These are phyloP conservation scores for Coniosporium apollinis DNA, from an alignment of 495 filamentous ascomycete genomes.

Conservation along the genomic window DNA sequence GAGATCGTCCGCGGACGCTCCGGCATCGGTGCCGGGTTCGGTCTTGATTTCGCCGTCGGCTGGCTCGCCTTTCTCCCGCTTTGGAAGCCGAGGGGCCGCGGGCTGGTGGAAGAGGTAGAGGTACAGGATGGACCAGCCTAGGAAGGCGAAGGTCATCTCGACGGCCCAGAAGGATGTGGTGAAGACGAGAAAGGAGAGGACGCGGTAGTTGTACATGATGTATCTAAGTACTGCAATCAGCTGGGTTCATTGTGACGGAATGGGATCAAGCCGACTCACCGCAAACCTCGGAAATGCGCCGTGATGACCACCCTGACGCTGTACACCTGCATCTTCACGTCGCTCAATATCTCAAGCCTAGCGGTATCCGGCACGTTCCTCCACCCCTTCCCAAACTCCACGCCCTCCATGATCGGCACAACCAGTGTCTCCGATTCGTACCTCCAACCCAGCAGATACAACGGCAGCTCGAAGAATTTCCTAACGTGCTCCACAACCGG, in stretches of 20 bases:
- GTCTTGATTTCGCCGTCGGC: conserved; percentile 13
- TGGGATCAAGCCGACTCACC: conserved; percentile 28
- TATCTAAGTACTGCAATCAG: conserved; percentile 3
- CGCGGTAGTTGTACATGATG: conserved; percentile 64
- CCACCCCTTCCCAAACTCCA: conserved; percentile 42
- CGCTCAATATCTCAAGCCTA: conserved; percentile 39
- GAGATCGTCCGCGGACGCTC: conserved; percentile 19
- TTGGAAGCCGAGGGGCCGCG: conserved; percentile 2
- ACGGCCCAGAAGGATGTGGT: conserved; percentile 55
- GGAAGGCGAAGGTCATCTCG: conserved; percentile 42
- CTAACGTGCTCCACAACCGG: conserved; percentile 36
- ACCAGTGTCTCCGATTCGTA: conserved; percentile 38
- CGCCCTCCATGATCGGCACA: conserved; percentile 53
- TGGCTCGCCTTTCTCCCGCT: conserved; percentile 8
- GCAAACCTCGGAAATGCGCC: conserved; percentile 55
- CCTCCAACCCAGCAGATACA: conserved; percentile 41
- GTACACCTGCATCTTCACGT: conserved; percentile 52
- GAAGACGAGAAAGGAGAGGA: conserved; percentile 49
- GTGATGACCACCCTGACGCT: conserved; percentile 45
- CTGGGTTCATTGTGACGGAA: background rate
- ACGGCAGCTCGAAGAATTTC: conserved; percentile 36
- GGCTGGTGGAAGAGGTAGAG: conserved; percentile 2
- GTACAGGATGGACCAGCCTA: conserved; percentile 36
- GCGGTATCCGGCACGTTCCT: conserved; percentile 39
- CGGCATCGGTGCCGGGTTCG: conserved; percentile 18